A percentile compares a stretch with the other conserved stretches of the same genome.
Evolutionary conservation across 1,139 yeast genomes (phyloP).

Genomic region (Blastobotrys aristatus): DNA sequence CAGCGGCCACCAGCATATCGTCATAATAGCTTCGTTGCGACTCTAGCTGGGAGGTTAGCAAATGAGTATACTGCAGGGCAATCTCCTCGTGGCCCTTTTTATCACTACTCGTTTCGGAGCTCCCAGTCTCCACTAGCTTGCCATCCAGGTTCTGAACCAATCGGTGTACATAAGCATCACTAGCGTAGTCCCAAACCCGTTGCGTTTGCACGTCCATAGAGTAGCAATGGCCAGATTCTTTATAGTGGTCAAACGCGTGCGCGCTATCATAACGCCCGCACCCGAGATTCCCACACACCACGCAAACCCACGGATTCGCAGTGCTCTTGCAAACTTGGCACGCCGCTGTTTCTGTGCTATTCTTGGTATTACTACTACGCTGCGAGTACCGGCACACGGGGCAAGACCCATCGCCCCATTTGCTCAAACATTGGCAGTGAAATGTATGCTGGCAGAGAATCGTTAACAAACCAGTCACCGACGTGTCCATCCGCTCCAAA

Average conservation of each 20-base stretch:
- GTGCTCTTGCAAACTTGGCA: conserved; percentile 53
- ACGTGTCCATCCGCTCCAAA: conserved; percentile 81
- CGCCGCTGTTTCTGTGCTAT: conserved; percentile 16
- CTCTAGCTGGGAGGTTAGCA: conserved; percentile 74
- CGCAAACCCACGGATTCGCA: conserved; percentile 82
- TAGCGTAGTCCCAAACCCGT: conserved; percentile 94
- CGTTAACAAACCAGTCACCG: conserved; percentile 74
- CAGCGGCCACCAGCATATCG: conserved; percentile 45
- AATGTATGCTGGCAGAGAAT: conserved; percentile 93
- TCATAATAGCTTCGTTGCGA: conserved; percentile 89
- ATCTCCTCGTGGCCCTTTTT: conserved; percentile 37
- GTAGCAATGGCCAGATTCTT: conserved; percentile 77
- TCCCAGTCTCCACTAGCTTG: conserved; percentile 21
- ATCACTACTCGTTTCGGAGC: conserved; percentile 12
- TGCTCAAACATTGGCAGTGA: conserved; percentile 82
- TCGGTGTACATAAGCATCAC: conserved; percentile 87
- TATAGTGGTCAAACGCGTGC: conserved; percentile 81
- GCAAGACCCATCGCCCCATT: conserved; percentile 89
- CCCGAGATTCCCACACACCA: conserved; percentile 84
- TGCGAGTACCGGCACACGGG: conserved; percentile 83
- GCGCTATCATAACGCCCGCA: conserved; percentile 87
- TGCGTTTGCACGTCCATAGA: conserved; percentile 85
- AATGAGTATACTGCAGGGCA: conserved; percentile 74
- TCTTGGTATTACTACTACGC: not conserved
- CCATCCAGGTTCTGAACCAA: conserved; percentile 56